Evolutionary conservation across 805 yeast species (phyloP), one percentile per base, ranked within the genome.

Genomic region (Candida stauntonica): DNA sequence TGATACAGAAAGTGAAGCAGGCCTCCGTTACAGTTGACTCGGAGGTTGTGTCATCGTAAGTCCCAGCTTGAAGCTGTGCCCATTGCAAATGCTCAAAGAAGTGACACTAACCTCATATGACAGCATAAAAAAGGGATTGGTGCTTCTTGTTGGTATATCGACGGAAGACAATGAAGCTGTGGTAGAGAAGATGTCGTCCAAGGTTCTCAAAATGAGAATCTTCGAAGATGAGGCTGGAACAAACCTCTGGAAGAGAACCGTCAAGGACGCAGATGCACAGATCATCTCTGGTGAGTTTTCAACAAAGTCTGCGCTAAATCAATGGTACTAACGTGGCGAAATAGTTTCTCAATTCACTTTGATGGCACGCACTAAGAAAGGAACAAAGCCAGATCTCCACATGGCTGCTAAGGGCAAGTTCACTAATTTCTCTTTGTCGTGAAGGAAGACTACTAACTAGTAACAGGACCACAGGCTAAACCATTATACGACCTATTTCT

Each of bases 371-470:
- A 76, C 93, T 16, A 83, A 78, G 48, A 93, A 93, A 58, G 98
- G 97, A 11, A 73, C 96, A 1, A 91, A 91, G 55, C 98, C 99
- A 0, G 96, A 93, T 56, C 87, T 93, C 61, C 98, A 91, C 56
- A 67, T 68, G 43, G 98, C 98, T 0, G 95, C 89, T 41, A 86
- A 82, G 60, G 96, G 96, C 15, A 70, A 61, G 37, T 55, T 56
- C 21, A 3, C 2, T 5, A 16, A 13, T 16, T 15, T 28, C 18
- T 28, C 18, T 14, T 12, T 14, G 18, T 9, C 11, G 17, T 28
- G 18, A 9, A 18, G 6, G 9, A 7, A 28, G 13, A 16, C 7
- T 5, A 31, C 36, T 33, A 29, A 31, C 39, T 33, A 11, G 95
- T 95, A 0, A 79, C 77, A 63, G 96, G 96, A 2, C 62, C 61